phyloP scores from a whole-genome alignment of 192 early-diverging fungal species.

The Coemansia sp. region DNA sequence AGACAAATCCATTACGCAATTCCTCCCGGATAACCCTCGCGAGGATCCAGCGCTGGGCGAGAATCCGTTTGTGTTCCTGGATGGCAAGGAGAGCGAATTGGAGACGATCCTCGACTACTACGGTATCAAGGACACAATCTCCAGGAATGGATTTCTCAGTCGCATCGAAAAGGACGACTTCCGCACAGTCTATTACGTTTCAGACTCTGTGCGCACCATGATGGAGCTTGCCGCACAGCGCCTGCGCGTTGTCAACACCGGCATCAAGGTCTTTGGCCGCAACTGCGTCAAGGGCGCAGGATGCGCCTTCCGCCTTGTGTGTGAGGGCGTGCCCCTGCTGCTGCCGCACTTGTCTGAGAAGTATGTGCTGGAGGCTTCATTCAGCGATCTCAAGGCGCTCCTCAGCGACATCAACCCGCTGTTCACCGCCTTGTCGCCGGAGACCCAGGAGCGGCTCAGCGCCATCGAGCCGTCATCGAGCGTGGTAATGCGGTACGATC shows the following conservation, averaged over 20 bases:
- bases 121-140: constrained; percentile 75
- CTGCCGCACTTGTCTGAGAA: constrained; percentile 55
- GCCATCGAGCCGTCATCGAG: constrained; percentile 57
- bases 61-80: constrained; percentile 87
- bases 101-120: constrained; percentile 71
- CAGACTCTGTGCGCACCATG: constrained; percentile 74
- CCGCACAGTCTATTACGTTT: constrained; percentile 85
- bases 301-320: constrained; percentile 69
- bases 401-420: constrained; percentile 60
- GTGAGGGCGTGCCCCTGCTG: constrained; percentile 69
- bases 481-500: constrained; percentile 62
- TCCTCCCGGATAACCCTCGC: constrained; percentile 47
- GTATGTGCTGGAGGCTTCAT: constrained; percentile 52
- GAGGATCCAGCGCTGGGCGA: constrained; percentile 65
- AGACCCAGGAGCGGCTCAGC: constrained; percentile 40
- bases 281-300: constrained; percentile 62
- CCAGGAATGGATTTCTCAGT: constrained; percentile 82
- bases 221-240: constrained; percentile 64
- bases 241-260: constrained; percentile 87
- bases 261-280: constrained; percentile 85
- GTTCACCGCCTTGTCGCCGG: constrained; percentile 52
- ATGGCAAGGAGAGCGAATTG: constrained; percentile 62
- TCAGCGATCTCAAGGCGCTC: constrained; percentile 56
- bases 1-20: constrained; percentile 18
- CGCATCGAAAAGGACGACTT: constrained; percentile 73